Conservation (phyloP, 2,329 filamentous ascomycete genomes). For the Neopestalotiopsis rosae region DNA sequence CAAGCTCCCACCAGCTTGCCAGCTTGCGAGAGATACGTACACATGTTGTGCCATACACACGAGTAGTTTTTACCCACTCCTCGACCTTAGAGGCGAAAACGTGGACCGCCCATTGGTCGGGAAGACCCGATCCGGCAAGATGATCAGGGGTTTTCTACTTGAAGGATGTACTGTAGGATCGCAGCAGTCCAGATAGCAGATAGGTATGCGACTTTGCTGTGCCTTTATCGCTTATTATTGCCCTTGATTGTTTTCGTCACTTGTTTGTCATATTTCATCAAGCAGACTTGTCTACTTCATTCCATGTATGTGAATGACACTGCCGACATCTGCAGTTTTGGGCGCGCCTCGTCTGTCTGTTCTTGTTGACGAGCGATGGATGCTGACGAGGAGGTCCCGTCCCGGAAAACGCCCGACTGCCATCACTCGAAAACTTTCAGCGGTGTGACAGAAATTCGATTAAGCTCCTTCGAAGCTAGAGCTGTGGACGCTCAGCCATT, state of each 20-base stretch:
- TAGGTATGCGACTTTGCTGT: background rate
- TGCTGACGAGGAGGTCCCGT: background rate
- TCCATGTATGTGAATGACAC: too few relatives aligned
- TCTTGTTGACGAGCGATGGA: background rate
- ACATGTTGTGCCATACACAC: background rate
- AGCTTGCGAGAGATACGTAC: background rate
- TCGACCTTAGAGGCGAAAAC: background rate
- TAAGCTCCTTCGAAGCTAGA: too few relatives aligned
- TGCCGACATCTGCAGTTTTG: too few relatives aligned
- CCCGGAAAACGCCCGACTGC: background rate
- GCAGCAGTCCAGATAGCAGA: background rate
- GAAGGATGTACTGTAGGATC: background rate
- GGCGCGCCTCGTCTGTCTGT: too few relatives aligned
- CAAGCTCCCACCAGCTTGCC: background rate
- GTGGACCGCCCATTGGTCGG: conserved; percentile 6
- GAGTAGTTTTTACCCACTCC: background rate
- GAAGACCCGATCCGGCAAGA: background rate
- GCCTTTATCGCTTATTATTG: too few relatives aligned
- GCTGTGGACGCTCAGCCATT: background rate
- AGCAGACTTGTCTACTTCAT: too few relatives aligned
- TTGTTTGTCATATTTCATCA: too few relatives aligned
- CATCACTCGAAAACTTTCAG: background rate
- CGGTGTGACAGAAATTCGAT: background rate
- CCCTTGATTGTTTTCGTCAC: too few relatives aligned
- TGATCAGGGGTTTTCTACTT: background rate